These are phyloP conservation scores for Jatropha multifida DNA, from an alignment of 441 rosid genomes.

Conservation along the genomic window DNA sequence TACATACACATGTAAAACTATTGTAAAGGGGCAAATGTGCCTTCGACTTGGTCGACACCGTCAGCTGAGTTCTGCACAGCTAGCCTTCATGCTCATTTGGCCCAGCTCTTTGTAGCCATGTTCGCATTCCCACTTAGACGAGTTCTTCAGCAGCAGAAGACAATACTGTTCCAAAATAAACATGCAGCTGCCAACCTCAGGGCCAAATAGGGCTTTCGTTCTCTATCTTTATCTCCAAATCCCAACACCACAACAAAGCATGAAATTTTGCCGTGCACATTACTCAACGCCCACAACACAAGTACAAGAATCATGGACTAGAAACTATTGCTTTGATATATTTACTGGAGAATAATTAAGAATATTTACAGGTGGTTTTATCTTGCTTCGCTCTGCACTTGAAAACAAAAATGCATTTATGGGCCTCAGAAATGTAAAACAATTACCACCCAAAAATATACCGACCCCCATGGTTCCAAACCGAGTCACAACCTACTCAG, in stretches of 20 bases:
- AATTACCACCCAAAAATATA: constrained; percentile 30
- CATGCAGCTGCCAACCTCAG: neutral
- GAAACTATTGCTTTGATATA: constrained; percentile 12
- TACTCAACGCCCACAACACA: neutral
- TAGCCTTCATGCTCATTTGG: neutral
- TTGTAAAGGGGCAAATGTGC: neutral
- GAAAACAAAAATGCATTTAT: constrained; percentile 39
- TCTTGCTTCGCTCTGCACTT: constrained; percentile 33
- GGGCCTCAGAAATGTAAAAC: constrained; percentile 39
- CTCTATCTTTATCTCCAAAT: no score
- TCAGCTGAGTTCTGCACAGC: neutral
- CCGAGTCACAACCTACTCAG: constrained; percentile 31
- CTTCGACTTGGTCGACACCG: neutral
- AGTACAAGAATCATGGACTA: neutral
- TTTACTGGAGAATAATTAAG: constrained; percentile 18
- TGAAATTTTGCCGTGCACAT: neutral
- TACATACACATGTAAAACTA: neutral
- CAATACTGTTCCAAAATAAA: neutral
- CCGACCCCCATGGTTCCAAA: constrained; percentile 25
- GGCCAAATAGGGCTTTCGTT: neutral
- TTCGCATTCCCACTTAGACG: neutral
- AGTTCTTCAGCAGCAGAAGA: neutral
- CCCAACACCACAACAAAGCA: neutral
- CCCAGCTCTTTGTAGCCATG: neutral
- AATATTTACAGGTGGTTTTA: constrained; percentile 35